Conservation (phyloP, 495 filamentous ascomycete genomes). For the Echria macrotheca region DNA sequence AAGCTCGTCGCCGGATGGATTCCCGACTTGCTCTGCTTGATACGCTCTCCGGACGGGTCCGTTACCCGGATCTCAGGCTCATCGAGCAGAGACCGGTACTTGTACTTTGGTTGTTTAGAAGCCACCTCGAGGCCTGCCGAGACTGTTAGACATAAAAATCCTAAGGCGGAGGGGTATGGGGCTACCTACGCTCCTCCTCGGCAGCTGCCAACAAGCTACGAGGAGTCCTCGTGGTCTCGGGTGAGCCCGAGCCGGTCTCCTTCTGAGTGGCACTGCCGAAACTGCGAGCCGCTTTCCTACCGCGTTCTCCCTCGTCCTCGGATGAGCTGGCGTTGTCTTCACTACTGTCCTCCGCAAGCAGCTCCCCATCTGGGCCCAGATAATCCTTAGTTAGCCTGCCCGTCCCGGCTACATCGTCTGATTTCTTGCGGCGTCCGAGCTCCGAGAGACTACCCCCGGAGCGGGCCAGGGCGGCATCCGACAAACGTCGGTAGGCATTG, state of each 20-base stretch:
- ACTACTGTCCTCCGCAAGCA: constrained; percentile 48
- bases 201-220: constrained; percentile 61
- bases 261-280: constrained; percentile 21
- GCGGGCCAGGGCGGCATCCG: constrained; percentile 56
- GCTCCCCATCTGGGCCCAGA: constrained; percentile 54
- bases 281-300: constrained; percentile 39
- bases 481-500: constrained; percentile 56
- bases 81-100: constrained; percentile 52
- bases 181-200: constrained; percentile 70
- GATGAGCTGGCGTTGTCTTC: constrained; percentile 48
- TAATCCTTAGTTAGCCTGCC: constrained; percentile 72
- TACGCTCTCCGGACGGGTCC: constrained; percentile 52
- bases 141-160: constrained; percentile 14
- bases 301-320: constrained; percentile 47
- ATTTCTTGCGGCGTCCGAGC: constrained; percentile 43
- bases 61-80: constrained; percentile 62
- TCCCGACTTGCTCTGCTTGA: constrained; percentile 50
- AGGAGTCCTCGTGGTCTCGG: constrained; percentile 30
- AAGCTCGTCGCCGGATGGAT: constrained; percentile 81
- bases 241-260: constrained; percentile 3
- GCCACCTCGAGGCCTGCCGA: constrained; percentile 36
- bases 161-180: background rate
- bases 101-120: constrained; percentile 30
- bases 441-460: constrained; percentile 50
- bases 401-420: constrained; percentile 38